Base-by-base conservation (phyloP, 257 asterid genomes). In the Parsonsia alboflavescens region DNA sequence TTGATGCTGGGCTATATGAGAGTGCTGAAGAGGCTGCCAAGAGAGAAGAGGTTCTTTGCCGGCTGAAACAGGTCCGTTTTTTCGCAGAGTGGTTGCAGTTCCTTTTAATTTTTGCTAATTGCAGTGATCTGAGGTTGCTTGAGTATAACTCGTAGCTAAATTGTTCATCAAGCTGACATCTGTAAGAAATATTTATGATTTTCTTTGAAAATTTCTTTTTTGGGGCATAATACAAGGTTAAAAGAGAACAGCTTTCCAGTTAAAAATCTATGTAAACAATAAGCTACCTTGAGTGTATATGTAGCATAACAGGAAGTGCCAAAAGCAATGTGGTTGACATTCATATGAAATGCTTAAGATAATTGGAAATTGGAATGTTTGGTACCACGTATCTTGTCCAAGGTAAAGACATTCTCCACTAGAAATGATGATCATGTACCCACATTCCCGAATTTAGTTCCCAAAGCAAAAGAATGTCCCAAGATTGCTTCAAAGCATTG, bases 1-100 rank as follows among this genome's bases (percentile, higher is more conserved):
- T 75, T 67, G 91, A 86, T 70, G 82, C 96, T 28, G 96, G 94
- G 68, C 77, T 95, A 16, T 88, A 89, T 76, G 99, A 95, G 85
- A 89, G 93, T 72, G 82, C 75, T 0, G 96, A 87, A 74, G 96
- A 92, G 70, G 84, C 88, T 77, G 87, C 81, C 71, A 92, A 84
- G 82, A 89, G 99, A 75, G 91, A 88, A 77, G 84, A 80, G 30
- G 96, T 95, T 63, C 90, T 92, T 44, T 74, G 66, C 65, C 86
- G 91, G 53, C 93, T 95, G 63, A 88, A 87, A 75, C 93, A 88
- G 94, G 99, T 93, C 80, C 68, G 11, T 45, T 41, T 4, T 3
- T 15, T 26, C 17, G 17, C 65, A 26, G 61, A 6, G 59, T 8
- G 7, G 7, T 49, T 15, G 9, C 46, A 11, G 4, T 57, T 56